These are phyloP conservation scores for Begonia fuchsioides DNA, from an alignment of 306 rosid species.

Conservation along the genomic window DNA sequence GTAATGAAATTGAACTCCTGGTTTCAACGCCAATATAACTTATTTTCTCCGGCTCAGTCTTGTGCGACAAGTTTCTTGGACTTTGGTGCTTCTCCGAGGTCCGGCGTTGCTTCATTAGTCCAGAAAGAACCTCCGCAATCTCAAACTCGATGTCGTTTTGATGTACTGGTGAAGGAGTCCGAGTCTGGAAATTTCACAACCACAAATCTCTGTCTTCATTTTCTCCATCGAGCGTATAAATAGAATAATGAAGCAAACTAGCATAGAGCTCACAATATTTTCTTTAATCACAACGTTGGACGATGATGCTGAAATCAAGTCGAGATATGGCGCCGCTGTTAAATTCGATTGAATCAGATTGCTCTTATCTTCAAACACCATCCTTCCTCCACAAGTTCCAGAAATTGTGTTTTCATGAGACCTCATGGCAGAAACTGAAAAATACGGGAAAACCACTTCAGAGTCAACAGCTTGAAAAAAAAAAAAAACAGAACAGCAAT, in stretches of 20 bases:
- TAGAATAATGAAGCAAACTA: neutral
- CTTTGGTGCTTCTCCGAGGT: conserved; percentile 17
- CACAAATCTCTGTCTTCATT: conserved; percentile 1
- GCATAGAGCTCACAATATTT: conserved; percentile 28
- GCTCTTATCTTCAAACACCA: conserved; percentile 12
- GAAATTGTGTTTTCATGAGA: conserved; percentile 29
- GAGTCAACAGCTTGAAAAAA: neutral
- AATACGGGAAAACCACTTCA: conserved; percentile 7
- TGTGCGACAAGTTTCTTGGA: conserved; percentile 11
- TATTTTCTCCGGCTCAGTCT: conserved; percentile 13
- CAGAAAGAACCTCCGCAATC: conserved; percentile 69
- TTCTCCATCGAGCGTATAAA: neutral
- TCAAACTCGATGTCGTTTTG: conserved; percentile 48
- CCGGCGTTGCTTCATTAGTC: conserved; percentile 26
- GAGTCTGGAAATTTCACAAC: conserved; percentile 18
- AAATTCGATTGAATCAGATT: conserved; percentile 12
- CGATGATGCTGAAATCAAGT: conserved; percentile 22
- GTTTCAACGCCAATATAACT: neutral
- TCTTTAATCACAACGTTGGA: conserved; percentile 20
- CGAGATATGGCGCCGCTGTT: conserved; percentile 14
- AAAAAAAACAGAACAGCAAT: neutral
- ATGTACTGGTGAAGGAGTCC: conserved; percentile 13
- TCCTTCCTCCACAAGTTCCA: conserved; percentile 20
- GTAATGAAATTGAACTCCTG: conserved; percentile 3
- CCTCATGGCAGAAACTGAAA: conserved; percentile 44